Conservation (phyloP, 164 flowering plant species). For the Chimonanthus salicifolius region DNA sequence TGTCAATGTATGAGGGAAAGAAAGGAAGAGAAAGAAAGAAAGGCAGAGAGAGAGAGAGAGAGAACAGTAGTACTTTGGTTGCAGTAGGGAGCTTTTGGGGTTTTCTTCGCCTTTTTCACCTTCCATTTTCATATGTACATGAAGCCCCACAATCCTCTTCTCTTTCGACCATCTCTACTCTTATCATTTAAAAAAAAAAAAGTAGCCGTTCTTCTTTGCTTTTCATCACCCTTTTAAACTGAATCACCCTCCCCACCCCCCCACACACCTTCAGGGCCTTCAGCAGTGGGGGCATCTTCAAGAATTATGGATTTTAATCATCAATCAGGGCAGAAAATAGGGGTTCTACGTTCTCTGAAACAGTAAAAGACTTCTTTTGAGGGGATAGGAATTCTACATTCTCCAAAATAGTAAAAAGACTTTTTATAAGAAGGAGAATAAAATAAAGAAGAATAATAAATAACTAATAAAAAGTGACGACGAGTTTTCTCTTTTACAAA, state of each 20-base stretch:
- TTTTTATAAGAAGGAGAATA: too few relatives aligned
- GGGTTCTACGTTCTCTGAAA: too few relatives aligned
- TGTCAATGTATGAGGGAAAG: not conserved
- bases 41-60: conserved; percentile 1
- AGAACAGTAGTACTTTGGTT: not conserved
- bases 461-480: too few relatives aligned
- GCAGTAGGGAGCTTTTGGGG: not conserved
- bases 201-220: not conserved
- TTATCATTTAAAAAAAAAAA: not conserved
- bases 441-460: too few relatives aligned
- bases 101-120: not conserved
- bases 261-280: not conserved
- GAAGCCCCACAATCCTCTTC: not conserved
- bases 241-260: not conserved
- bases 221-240: not conserved
- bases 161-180: not conserved
- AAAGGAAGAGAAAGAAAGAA: not conserved
- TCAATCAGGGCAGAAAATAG: too few relatives aligned
- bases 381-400: too few relatives aligned
- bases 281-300: too few relatives aligned
- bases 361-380: too few relatives aligned
- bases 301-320: too few relatives aligned
- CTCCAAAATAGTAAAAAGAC: too few relatives aligned
- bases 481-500: too few relatives aligned
- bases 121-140: not conserved